Evolutionary conservation across 352 stramenopile genomes (phyloP), one percentile per base, ranked within the genome.

Genomic region (Pythium myriotylum): DNA sequence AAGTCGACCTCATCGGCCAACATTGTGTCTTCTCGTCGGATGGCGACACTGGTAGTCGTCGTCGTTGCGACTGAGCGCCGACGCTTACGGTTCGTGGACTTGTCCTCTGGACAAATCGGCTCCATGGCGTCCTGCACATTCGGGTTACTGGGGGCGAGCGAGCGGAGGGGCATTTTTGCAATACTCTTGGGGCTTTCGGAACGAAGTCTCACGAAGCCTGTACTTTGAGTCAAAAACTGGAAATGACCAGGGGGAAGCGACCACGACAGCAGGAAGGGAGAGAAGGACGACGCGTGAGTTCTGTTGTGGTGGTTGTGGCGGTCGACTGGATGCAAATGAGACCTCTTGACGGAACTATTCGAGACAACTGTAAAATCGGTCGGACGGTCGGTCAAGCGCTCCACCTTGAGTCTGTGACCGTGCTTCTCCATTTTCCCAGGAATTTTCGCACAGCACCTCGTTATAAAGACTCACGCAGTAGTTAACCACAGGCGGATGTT

Each of bases 261-360:
- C 47, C 35, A 52, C 24, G 23, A 48, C 27, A 16, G 56, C 27
- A 35, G 39, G 52, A 51, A 45, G 5, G n/a, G 19, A 23, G 40
- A 42, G 53, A 43, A 42, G 40, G 12, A n/a, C 17, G 20, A 16
- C 17, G 27, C 35, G 23, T 27, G 17, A 19, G 24, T 50, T 33
- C 19, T 37, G 23, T 26, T 48, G 48, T 35, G 17, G 8, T 60
- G 51, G 59, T 60, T 26, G 42, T 41, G 33, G 41, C 69, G 74
- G 74, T 78, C 72, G 71, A 13, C 33, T 64, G 72, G 56, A 62
- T 42, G 1, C 9, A 8, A 1, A 0, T 3, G 4, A 3, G 10
- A 16, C 43, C 3, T 70, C 49, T 77, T 62, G 32, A 14, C 3
- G 16, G 60, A 53, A 66, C 10, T 79, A 80, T 75, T 20, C 14